These are phyloP conservation scores for Wickerhamiella vanderwaltii DNA, from an alignment of 805 yeast species.

Conservation along the genomic window DNA sequence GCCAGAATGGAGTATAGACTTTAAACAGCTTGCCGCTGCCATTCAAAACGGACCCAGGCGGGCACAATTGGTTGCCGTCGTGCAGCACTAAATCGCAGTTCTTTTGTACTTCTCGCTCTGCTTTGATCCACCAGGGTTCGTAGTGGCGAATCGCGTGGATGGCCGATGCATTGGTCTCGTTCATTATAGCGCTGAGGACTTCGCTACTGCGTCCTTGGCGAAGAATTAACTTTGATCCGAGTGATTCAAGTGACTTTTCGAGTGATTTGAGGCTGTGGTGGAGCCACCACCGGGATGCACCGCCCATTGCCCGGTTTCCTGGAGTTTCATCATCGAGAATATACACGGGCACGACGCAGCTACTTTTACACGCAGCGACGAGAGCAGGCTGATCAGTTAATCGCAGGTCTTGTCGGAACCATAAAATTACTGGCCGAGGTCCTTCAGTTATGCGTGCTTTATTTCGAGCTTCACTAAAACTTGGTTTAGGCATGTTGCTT, in stretches of 20 bases:
- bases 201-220: background rate
- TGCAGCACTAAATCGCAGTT: conserved; percentile 1
- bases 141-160: conserved; percentile 8
- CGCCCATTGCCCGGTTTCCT: background rate
- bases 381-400: conserved; percentile 5
- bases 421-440: conserved; percentile 6
- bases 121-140: conserved; percentile 9
- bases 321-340: conserved; percentile 5
- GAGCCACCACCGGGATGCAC: conserved; percentile 8
- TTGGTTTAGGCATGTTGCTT: no score
- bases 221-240: conserved; percentile 1
- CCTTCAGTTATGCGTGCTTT: no score
- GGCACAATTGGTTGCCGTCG: conserved; percentile 7
- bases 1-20: conserved; percentile 8
- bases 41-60: conserved; percentile 6
- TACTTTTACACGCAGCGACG: background rate
- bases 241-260: background rate
- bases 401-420: conserved; percentile 4
- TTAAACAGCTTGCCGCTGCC: conserved; percentile 1
- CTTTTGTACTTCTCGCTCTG: background rate
- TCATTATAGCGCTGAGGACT: background rate
- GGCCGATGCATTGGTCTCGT: background rate
- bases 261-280: conserved; percentile 3
- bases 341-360: conserved; percentile 4
- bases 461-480: no score